Conservation (phyloP, 73 alveolate species). For the Tetrahymena elliotti region DNA sequence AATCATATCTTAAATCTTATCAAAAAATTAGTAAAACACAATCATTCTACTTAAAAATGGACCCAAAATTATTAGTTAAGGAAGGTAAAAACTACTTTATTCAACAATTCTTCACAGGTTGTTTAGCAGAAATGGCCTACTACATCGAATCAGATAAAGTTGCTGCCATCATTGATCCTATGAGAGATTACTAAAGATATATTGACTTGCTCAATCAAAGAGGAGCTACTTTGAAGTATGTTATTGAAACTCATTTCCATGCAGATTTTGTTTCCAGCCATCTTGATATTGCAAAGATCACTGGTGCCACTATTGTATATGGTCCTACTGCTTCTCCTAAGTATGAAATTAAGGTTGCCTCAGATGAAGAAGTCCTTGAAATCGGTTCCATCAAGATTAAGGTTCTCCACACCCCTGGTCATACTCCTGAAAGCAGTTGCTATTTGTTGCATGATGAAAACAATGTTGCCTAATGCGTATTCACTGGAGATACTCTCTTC, state of each 20-base stretch:
- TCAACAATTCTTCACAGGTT: slow-evolving; percentile 17
- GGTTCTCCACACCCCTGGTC: slow-evolving; percentile 57
- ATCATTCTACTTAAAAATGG: not conserved
- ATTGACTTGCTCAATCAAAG: slow-evolving; percentile 26
- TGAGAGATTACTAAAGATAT: slow-evolving; percentile 6
- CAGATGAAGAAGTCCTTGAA: slow-evolving; percentile 31
- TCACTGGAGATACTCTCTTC: slow-evolving; percentile 50
- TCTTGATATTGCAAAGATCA: slow-evolving; percentile 6
- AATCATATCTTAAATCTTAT: not conserved
- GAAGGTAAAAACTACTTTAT: slow-evolving; percentile 8
- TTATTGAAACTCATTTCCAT: slow-evolving; percentile 40
- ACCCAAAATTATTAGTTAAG: not conserved
- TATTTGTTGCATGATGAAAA: slow-evolving; percentile 9
- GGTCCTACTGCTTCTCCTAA: slow-evolving; percentile 35
- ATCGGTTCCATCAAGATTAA: slow-evolving; percentile 25
- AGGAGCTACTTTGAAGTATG: slow-evolving; percentile 32
- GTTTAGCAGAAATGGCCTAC: slow-evolving; percentile 31
- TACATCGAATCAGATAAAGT: slow-evolving; percentile 33
- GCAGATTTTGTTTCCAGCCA: slow-evolving; percentile 46
- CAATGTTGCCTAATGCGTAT: slow-evolving; percentile 13
- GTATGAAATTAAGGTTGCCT: slow-evolving; percentile 27
- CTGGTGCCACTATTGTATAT: slow-evolving; percentile 40
- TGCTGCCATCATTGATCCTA: slow-evolving; percentile 35
- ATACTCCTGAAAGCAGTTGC: slow-evolving; percentile 46
- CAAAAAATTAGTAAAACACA: not conserved